Conservation (phyloP, 345 rosid species). For the Syzygium grande region DNA sequence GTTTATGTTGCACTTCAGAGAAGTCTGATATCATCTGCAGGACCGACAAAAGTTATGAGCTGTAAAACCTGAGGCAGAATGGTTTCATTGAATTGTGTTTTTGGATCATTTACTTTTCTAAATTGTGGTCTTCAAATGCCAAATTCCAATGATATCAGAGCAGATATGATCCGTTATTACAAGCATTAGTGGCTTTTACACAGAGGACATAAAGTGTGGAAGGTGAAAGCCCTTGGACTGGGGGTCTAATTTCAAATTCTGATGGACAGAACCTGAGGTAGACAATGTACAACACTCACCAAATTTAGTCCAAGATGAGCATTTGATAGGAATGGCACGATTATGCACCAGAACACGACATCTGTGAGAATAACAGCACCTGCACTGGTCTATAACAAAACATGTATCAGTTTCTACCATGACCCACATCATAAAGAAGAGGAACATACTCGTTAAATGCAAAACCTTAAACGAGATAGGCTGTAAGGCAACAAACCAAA, state of each 20-base stretch:
- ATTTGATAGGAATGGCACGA: slow-evolving; percentile 62
- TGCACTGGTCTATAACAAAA: slow-evolving; percentile 51
- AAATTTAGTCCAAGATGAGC: slow-evolving; percentile 51
- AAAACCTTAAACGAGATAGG: neutral
- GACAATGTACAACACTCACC: slow-evolving; percentile 26
- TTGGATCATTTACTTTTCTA: neutral
- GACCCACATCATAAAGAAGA: neutral
- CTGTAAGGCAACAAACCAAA: neutral
- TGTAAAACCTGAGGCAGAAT: neutral
- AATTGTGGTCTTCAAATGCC: neutral
- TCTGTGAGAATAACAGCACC: slow-evolving; percentile 87
- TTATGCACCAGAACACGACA: slow-evolving; percentile 59
- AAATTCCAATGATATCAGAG: neutral
- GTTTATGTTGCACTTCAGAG: neutral
- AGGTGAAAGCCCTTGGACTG: neutral
- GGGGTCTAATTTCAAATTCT: neutral
- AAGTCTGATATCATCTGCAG: neutral
- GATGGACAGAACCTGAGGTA: neutral
- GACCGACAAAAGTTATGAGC: neutral
- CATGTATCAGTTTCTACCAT: neutral
- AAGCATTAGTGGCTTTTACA: neutral
- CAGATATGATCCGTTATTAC: neutral
- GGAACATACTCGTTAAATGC: neutral
- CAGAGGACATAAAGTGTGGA: neutral
- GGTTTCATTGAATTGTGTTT: neutral